Evolutionary conservation across 306 rosid species (phyloP).

Genomic region (Prunus padus): DNA sequence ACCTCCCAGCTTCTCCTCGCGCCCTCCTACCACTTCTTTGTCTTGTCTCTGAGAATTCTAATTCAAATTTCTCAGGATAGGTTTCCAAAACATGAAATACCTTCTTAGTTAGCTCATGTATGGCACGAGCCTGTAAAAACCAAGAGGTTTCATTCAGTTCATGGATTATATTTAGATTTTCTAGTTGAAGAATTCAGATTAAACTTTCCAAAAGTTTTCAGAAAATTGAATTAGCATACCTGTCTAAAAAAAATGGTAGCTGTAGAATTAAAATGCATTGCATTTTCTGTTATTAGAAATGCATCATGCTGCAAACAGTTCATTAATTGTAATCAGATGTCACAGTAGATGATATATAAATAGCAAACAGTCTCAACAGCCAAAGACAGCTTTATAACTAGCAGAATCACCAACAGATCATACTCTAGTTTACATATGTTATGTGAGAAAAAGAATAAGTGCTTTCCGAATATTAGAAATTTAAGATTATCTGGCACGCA

Average conservation of each 20-base stretch:
- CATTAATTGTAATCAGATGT: conserved; percentile 20
- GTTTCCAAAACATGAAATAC: conserved; percentile 46
- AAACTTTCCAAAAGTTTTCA: background rate
- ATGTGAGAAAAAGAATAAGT: too few species aligned
- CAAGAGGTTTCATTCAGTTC: conserved; percentile 1
- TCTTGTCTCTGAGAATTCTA: conserved; percentile 46
- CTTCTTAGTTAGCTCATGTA: conserved; percentile 50
- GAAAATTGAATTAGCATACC: conserved; percentile 37
- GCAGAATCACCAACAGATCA: too few species aligned
- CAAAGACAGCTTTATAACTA: background rate
- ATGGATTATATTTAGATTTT: conserved; percentile 3
- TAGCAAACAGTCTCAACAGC: background rate
- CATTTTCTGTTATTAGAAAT: conserved; percentile 56
- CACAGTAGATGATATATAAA: background rate
- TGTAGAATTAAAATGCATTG: conserved; percentile 69
- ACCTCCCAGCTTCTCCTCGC: conserved; percentile 37
- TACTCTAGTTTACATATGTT: too few species aligned
- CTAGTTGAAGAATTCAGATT: background rate
- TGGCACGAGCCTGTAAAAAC: conserved; percentile 56
- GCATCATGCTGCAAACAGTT: conserved; percentile 55
- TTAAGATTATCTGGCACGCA: too few species aligned
- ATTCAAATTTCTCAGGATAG: conserved; percentile 49
- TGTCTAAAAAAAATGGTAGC: conserved; percentile 62
- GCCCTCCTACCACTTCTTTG: conserved; percentile 33
- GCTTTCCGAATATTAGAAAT: too few species aligned